Base-by-base conservation (phyloP, 495 filamentous ascomycete species). In the Mycothermus thermophilus region DNA sequence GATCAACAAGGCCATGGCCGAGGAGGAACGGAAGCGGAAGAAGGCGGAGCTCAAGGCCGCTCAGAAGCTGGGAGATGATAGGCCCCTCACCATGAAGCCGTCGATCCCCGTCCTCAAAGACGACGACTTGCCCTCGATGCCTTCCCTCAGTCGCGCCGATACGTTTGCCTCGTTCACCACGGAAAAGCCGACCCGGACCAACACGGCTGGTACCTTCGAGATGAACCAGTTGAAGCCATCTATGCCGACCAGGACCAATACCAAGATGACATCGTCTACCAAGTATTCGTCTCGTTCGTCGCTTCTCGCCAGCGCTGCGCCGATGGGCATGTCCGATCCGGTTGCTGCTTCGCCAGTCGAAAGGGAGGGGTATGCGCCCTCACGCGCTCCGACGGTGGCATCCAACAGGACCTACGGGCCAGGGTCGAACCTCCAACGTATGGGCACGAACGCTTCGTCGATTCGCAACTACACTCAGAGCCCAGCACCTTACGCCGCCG, bases 1-100 rank as follows among this genome's bases (percentile, higher is more conserved):
- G 57, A 77, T 92, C 46, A 79, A 82, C 51, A 88, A 85, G 55
- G 88, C 84, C 0, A 52, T 96, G 29, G 75, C 74, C 21, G 82
- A 84, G 40, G 80, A 88, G 14, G 69, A 78, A 35, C 47, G 50
- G 13, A 73, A 55, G 49, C 64, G 57, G 43, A 71, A 54, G 35
- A 67, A 62, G 51, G 73, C 71, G 32, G 71, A 76, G 40, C 62
- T 60, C 38, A 72, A 64, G 53, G 74, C 63, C 20, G 59, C 66
- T 1, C 71, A 64, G 46, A 67, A 71, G 39, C 63, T 51, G 23
- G 71, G 70, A 14, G 60, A 66, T 3, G 64, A 67, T 31, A 46
- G 66, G 28, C 71, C 66, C 4, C 40, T 59, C 22, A 63, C 66
- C 27, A 65, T 72, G 32, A 70, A 74, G 46, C 80, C 84, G 5